Evolutionary conservation across 2,329 filamentous ascomycete species (phyloP), one percentile per base, ranked within the genome.

Genomic region (Calonectria leucothoes): DNA sequence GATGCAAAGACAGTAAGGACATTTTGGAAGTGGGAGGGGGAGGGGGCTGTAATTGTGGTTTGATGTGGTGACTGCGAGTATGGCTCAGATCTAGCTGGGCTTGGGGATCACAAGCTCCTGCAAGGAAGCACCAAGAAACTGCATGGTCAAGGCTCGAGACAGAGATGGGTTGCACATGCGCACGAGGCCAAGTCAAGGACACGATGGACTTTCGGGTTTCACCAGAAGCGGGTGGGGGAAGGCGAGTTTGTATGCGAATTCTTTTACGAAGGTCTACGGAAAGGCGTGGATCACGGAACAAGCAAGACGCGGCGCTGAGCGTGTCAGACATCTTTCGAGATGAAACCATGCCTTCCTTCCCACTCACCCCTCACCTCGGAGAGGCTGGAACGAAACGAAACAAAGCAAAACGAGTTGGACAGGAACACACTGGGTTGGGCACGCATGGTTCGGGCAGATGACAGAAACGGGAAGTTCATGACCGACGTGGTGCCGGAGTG

Each of bases 301-400:
- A 14, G 33, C 48, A 51, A 15, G 33, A 71, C 39, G 45, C 64
- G 35, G 45, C 52, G 29, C 25, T 31, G 33, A 23, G 27, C 11
- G 55, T 72, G 65, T 57, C 57, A 39, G 51, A 71, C 35, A 33
- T 48, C 45, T 48, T 37, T 42, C n/a, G 23, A 63, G 42, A 69
- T 61, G 35, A 70, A 70, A 65, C 57, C 11, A 39, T 39, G 35
- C 33, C 14, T 7, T 59, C 33, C n/a, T 23, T 61, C 33, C 7
- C 11, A 10, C 23, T 35, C 31, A 4, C 23, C 52, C 12, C 52
- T 35, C 15, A 25, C 55, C 55, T 25, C 37, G 23, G 39, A 29
- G 42, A 49, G 48, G 31, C 48, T 29, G 65, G 67, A 65, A 72
- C 57, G 65, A 68, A 68, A 72, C 65, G 70, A 64, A 68, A 64